Evolutionary conservation across 306 rosid species (phyloP).

Genomic region (Datisca glomerata): DNA sequence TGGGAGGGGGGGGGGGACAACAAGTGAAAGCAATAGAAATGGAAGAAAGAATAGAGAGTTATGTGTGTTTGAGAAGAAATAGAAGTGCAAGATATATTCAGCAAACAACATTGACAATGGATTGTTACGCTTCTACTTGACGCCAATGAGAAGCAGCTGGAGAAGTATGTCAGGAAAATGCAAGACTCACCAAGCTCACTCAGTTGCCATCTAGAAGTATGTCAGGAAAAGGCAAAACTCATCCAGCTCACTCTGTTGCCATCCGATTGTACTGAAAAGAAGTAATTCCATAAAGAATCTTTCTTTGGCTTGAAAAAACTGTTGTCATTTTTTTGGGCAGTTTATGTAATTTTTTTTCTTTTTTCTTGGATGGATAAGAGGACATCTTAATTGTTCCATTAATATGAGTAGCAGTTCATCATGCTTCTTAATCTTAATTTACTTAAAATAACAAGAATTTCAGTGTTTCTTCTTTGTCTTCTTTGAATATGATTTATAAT

Average conservation of each 20-base stretch:
- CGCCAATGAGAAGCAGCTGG: conserved; percentile 66
- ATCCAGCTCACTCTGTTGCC: too few species aligned
- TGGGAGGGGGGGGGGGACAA: conserved; percentile 38
- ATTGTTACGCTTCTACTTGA: conserved; percentile 61
- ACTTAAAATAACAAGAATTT: conserved; percentile 31
- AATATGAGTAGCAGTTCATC: conserved; percentile 19
- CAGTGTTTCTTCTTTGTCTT: conserved; percentile 16
- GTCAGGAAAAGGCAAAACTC: too few species aligned
- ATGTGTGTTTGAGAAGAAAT: conserved; percentile 71
- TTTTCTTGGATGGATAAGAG: conserved; percentile 13
- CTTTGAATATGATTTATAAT: not conserved
- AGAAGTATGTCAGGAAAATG: conserved; percentile 45
- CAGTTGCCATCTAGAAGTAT: too few species aligned
- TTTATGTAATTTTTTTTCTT: conserved; percentile 6
- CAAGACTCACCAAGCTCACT: conserved; percentile 75
- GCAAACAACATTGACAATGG: conserved; percentile 66
- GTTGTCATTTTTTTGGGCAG: not conserved
- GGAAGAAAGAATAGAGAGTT: conserved; percentile 63
- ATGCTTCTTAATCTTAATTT: conserved; percentile 41
- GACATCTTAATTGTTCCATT: conserved; percentile 24
- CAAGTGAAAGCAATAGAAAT: conserved; percentile 27
- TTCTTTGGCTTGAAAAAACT: conserved; percentile 10
- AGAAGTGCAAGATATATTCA: conserved; percentile 78
- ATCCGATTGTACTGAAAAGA: conserved; percentile 61
- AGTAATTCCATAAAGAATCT: conserved; percentile 2